These are phyloP conservation scores for Monsonia emarginata DNA, from an alignment of 441 rosid species.

Conservation along the genomic window DNA sequence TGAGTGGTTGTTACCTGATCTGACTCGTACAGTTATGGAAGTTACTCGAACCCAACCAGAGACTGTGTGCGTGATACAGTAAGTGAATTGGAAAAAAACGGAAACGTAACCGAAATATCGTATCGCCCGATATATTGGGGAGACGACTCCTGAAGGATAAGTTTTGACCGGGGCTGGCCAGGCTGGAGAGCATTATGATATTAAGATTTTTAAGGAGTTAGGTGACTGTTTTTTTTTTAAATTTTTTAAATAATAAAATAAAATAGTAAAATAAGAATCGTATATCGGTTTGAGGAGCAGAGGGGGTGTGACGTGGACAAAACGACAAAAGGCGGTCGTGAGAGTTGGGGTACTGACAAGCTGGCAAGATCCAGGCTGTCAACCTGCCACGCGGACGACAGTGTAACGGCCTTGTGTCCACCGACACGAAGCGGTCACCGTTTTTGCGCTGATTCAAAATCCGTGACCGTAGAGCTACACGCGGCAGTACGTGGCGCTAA, in stretches of 20 bases:
- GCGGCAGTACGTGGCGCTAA: background rate
- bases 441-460: no score
- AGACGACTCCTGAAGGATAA: constrained; percentile 11
- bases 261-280: no score
- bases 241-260: no score
- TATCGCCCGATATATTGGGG: background rate
- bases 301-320: constrained; percentile 19
- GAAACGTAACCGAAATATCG: background rate
- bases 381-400: constrained; percentile 22
- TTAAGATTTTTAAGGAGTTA: constrained; percentile 6
- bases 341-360: constrained; percentile 11
- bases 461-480: background rate
- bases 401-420: constrained; percentile 14
- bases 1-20: constrained; percentile 17
- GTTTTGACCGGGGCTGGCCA: constrained; percentile 18
- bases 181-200: constrained; percentile 24
- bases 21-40: constrained; percentile 22
- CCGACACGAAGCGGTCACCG: constrained; percentile 22
- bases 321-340: constrained; percentile 16
- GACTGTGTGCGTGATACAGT: no score
- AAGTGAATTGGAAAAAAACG: no score
- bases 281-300: constrained; percentile 1
- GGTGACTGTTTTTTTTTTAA: background rate
- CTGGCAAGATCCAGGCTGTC: constrained; percentile 26
- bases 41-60: constrained; percentile 8